phyloP scores from a whole-genome alignment of 169 alveolate species.

The Perkinsus olseni region DNA sequence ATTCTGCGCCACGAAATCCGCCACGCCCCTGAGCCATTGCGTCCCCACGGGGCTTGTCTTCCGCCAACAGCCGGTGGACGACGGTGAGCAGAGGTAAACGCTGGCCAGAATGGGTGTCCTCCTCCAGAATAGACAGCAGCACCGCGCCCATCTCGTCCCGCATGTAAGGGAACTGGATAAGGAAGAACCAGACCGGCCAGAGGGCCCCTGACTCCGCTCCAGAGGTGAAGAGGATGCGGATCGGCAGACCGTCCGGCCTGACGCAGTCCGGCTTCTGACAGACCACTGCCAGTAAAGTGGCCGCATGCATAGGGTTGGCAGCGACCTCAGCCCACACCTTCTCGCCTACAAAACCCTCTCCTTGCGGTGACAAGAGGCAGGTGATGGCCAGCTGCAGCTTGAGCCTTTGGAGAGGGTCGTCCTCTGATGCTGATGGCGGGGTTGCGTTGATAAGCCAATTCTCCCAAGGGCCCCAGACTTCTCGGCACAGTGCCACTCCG shows the following conservation, averaged over 20 bases:
- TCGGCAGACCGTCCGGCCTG: background rate
- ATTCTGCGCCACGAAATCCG: background rate
- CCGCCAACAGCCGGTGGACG: background rate
- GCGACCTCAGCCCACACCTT: background rate
- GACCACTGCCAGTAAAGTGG: background rate
- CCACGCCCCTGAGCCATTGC: background rate
- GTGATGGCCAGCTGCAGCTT: background rate
- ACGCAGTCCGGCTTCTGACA: background rate
- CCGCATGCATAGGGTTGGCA: background rate
- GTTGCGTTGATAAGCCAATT: background rate
- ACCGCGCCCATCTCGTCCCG: background rate
- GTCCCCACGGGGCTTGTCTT: background rate
- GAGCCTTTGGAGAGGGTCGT: background rate
- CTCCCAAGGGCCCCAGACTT: background rate
- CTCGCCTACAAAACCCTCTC: background rate
- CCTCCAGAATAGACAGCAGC: background rate
- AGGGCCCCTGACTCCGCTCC: background rate
- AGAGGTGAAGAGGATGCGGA: background rate
- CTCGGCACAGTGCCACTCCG: background rate
- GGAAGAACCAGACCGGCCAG: background rate
- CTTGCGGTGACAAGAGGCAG: background rate
- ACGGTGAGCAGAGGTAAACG: background rate
- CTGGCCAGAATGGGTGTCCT: background rate
- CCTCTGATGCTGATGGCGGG: background rate
- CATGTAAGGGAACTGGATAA: background rate